Evolutionary conservation across 495 filamentous ascomycete genomes (phyloP).

Genomic region (Hypoxylon cercidicola): DNA sequence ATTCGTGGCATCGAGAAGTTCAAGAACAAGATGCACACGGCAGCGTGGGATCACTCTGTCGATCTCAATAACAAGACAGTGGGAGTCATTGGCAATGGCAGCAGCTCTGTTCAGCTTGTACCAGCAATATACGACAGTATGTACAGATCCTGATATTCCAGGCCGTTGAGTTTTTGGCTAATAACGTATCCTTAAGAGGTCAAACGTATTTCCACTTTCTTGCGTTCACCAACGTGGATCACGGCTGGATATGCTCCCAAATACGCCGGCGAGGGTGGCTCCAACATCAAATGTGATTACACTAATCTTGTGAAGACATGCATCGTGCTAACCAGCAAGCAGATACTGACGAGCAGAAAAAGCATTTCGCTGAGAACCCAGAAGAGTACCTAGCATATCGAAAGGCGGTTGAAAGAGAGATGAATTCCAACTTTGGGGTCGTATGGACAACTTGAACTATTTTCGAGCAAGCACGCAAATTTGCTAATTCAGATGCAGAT

Average conservation of each 20-base stretch:
- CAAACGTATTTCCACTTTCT: too few species aligned
- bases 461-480: too few species aligned
- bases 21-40: constrained; percentile 59
- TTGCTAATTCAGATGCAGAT: too few species aligned
- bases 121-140: constrained; percentile 60
- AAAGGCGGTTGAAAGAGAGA: constrained; percentile 52
- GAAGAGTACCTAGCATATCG: constrained; percentile 50
- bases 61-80: constrained; percentile 60
- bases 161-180: too few species aligned
- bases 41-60: constrained; percentile 59
- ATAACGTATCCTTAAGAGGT: too few species aligned
- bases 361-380: constrained; percentile 49
- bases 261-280: neutral
- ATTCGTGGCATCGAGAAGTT: constrained; percentile 56
- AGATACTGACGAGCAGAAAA: constrained; percentile 43
- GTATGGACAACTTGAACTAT: too few species aligned
- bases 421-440: constrained; percentile 60
- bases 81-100: constrained; percentile 53
- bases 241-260: neutral
- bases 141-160: too few species aligned
- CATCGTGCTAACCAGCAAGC: too few species aligned
- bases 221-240: constrained; percentile 70
- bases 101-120: constrained; percentile 60
- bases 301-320: too few species aligned
- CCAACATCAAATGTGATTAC: neutral